Percentiles rank a stretch among this genome's conserved stretches.
These are phyloP conservation scores for Stipa capillata DNA, from an alignment of 176 grass and related monocot genomes.

Conservation along the genomic window DNA sequence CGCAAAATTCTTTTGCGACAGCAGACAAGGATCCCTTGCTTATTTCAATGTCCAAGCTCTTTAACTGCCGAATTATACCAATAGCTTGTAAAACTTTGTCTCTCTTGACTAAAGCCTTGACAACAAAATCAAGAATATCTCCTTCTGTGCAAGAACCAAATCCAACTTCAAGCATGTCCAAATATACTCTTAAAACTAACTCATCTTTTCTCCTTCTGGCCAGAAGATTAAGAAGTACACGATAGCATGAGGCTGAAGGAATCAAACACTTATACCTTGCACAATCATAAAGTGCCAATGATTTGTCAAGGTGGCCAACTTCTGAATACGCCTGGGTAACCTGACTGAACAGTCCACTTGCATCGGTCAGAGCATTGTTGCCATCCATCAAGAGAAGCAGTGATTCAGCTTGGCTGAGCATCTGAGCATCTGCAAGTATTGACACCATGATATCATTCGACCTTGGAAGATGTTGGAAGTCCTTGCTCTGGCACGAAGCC, in stretches of 20 bases:
- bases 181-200: slow-evolving; percentile 48
- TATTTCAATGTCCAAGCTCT: slow-evolving; percentile 25
- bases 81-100: slow-evolving; percentile 31
- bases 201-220: slow-evolving; percentile 38
- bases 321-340: slow-evolving; percentile 47
- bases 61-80: slow-evolving; percentile 43
- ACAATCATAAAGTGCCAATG: slow-evolving; percentile 46
- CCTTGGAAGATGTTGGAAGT: slow-evolving; percentile 61
- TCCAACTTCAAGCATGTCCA: slow-evolving; percentile 80
- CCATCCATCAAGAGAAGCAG: slow-evolving; percentile 41
- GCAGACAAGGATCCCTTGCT: slow-evolving; percentile 25
- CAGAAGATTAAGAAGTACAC: slow-evolving; percentile 49
- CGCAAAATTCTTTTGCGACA: slow-evolving; percentile 52
- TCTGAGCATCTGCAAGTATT: slow-evolving; percentile 51
- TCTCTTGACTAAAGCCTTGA: slow-evolving; percentile 32
- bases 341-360: slow-evolving; percentile 34
- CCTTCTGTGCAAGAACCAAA: slow-evolving; percentile 39
- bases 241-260: slow-evolving; percentile 44
- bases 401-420: slow-evolving; percentile 69
- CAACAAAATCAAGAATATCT: slow-evolving; percentile 41
- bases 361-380: slow-evolving; percentile 16
- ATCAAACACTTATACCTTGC: slow-evolving; percentile 33
- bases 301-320: slow-evolving; percentile 37
- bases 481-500: slow-evolving; percentile 42
- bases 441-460: slow-evolving; percentile 73